Evolutionary conservation across 1,139 yeast species (phyloP).

Genomic region (Hemisphaericaspora xylofermentans): DNA sequence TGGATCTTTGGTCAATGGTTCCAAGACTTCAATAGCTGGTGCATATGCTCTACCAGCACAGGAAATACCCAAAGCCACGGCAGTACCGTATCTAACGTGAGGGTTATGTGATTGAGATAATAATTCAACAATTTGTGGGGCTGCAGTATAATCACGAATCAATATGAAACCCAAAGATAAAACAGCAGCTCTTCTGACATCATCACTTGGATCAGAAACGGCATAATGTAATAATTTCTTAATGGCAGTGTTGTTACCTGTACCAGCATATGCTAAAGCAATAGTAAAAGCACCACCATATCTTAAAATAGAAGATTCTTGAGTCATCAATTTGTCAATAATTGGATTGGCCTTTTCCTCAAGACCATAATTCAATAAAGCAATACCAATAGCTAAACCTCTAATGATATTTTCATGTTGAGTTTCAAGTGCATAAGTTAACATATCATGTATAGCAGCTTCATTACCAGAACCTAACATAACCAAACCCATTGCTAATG

Average conservation of each 20-base stretch:
- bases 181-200: constrained; percentile 95
- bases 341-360: constrained; percentile 79
- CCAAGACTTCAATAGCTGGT: constrained; percentile 88
- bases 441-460: constrained; percentile 75
- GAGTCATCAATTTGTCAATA: constrained; percentile 65
- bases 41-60: constrained; percentile 93
- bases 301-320: constrained; percentile 82
- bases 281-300: constrained; percentile 95
- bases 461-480: constrained; percentile 92
- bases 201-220: constrained; percentile 95
- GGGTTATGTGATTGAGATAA: constrained; percentile 95
- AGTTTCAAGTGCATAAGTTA: constrained; percentile 90
- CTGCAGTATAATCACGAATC: constrained; percentile 86
- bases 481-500: constrained; percentile 92
- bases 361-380: constrained; percentile 80
- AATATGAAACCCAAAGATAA: constrained; percentile 90
- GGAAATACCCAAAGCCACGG: constrained; percentile 93
- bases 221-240: constrained; percentile 86
- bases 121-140: constrained; percentile 92
- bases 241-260: constrained; percentile 86
- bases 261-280: constrained; percentile 96
- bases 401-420: constrained; percentile 94
- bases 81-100: constrained; percentile 97
- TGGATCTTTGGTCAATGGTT: constrained; percentile 89
- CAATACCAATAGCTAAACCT: constrained; percentile 86